Evolutionary conservation across 306 rosid species (phyloP).

Genomic region (Elaeagnus macrophylla): DNA sequence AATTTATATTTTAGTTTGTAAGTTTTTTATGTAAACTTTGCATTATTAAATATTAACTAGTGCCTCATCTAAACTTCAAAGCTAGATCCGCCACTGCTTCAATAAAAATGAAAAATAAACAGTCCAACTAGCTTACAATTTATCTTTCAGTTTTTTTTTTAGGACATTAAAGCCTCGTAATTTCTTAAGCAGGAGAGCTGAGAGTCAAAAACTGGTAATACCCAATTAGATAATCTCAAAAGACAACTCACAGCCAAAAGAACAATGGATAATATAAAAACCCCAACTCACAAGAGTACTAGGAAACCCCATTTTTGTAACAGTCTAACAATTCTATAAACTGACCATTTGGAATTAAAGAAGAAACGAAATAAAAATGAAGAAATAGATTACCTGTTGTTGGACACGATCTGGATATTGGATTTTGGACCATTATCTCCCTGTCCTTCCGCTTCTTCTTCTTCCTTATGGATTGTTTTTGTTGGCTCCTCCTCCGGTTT

Average conservation of each 20-base stretch:
- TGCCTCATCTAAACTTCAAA: no score
- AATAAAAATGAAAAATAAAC: no score
- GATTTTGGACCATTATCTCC: not conserved
- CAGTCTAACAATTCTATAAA: not conserved
- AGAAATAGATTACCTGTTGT: constrained; percentile 10
- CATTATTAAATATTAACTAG: no score
- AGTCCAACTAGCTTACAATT: no score
- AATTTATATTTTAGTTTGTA: no score
- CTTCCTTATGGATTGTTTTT: constrained; percentile 5
- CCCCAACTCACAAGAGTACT: not conserved
- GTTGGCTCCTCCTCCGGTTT: constrained; percentile 17
- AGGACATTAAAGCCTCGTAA: no score
- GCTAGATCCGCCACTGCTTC: no score
- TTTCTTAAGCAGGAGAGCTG: no score
- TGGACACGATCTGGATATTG: not conserved
- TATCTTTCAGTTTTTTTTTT: no score
- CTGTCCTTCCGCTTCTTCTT: constrained; percentile 12
- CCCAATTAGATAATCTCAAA: not conserved
- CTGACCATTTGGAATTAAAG: not conserved
- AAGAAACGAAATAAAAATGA: not conserved
- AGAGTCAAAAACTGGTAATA: no score
- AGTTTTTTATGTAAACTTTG: no score
- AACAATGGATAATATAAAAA: not conserved
- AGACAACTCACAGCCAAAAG: not conserved
- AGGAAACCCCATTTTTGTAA: not conserved